Conservation (phyloP, 345 rosid genomes). For the Ceriops tagal region DNA sequence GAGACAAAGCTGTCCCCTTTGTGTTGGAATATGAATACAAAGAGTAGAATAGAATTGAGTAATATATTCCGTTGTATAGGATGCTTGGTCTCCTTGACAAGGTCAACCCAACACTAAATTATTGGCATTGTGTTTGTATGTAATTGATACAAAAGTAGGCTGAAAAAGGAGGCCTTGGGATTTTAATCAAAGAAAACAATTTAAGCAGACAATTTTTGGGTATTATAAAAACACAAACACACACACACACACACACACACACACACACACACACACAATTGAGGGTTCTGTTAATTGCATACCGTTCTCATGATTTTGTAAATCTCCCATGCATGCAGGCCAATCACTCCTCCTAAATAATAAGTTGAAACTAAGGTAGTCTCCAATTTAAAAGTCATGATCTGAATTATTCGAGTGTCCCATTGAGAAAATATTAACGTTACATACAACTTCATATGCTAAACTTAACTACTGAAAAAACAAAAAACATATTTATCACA, state of each 20-base stretch:
- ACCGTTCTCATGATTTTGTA: not conserved
- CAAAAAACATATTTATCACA: too few relatives aligned
- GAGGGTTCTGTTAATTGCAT: conserved; percentile 15
- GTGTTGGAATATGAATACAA: conserved; percentile 32
- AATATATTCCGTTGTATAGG: conserved; percentile 19
- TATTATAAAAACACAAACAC: not conserved
- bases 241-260: not conserved
- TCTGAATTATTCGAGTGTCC: too few relatives aligned
- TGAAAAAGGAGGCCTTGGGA: conserved; percentile 19
- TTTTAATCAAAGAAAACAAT: conserved; percentile 19
- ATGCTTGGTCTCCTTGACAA: conserved; percentile 35
- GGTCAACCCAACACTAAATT: conserved; percentile 14
- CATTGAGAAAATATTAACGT: too few relatives aligned
- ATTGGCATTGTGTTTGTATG: conserved; percentile 10
- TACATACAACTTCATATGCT: too few relatives aligned
- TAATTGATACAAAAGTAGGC: not conserved
- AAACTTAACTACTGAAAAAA: too few relatives aligned
- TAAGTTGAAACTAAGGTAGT: too few relatives aligned
- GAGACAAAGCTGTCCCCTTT: conserved; percentile 45
- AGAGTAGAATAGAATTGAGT: conserved; percentile 5
- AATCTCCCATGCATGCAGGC: not conserved
- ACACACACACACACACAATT: not conserved
- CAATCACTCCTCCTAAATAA: not conserved
- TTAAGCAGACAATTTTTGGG: not conserved
- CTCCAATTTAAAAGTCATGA: too few relatives aligned